Evolutionary conservation across 805 yeast genomes (phyloP), one percentile per base, ranked within the genome.

Genomic region (Torulaspora maleeae): DNA sequence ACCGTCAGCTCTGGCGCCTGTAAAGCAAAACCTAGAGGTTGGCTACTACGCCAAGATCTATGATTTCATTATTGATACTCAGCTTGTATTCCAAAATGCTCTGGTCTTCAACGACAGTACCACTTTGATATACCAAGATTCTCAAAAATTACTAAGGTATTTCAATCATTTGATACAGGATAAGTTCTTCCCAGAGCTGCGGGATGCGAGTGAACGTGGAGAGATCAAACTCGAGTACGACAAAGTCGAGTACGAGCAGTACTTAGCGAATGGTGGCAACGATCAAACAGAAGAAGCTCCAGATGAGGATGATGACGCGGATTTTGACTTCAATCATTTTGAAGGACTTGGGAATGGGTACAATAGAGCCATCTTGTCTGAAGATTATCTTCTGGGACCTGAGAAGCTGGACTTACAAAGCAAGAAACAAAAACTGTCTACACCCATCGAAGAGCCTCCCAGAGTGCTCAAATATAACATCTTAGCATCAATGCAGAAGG

Each of bases 71-170:
- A 74, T 72, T 16, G 83, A 82, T 41, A 71, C 83, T 5, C 67
- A 71, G 24, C 68, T 82, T 42, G 81, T 91, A 11, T 89, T 90
- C 68, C 59, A 72, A 36, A 93, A 93, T 65, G 95, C 97, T 1
- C 79, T 80, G 59, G 63, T 74, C 1, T 91, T 81, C 66, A 91
- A 90, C 63, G 84, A 80, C 48, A 84, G 84, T 42, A 79, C 77
- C 1, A 79, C 93, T 43, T 72, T 79, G 43, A 81, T 90, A 33
- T 79, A 80, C 58, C 77, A 77, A 48, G 95, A 88, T 66, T 83
- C 97, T 0, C 66, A 63, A 30, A 74, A 76, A 36, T 72, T 93
- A 42, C 73, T 77, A 49, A 72, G 71, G 25, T 73, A 72, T 48
- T 80, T 83, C 52, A 68, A 71, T 30, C 68, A 59, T 34, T 27